Evolutionary conservation across 768 basidiomycete genomes (phyloP).

Genomic region (Daedalea quercina): DNA sequence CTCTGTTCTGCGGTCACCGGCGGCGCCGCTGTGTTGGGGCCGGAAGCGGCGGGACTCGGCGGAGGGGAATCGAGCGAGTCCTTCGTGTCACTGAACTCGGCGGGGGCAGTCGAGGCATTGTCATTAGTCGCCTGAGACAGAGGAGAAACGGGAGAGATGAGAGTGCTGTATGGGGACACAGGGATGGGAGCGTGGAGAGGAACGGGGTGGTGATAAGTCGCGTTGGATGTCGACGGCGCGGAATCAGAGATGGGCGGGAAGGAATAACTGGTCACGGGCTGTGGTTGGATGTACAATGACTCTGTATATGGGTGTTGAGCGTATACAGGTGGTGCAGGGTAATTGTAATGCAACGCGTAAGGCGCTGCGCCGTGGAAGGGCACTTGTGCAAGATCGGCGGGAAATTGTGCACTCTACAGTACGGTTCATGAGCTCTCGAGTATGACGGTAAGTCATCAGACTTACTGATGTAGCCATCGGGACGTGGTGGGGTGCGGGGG

Average conservation of each 20-base stretch:
- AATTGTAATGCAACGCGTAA: slow-evolving; percentile 1
- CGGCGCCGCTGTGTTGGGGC: background rate
- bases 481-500: no score
- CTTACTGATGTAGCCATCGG: no score
- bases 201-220: background rate
- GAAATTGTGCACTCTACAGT: background rate
- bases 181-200: slow-evolving; percentile 19
- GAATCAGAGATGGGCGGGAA: background rate
- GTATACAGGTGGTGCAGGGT: slow-evolving; percentile 1
- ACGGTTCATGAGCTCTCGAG: no score
- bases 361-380: background rate
- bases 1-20: background rate
- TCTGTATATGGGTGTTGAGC: slow-evolving; percentile 4
- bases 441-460: no score
- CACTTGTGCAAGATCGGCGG: background rate
- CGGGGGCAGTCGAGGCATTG: background rate
- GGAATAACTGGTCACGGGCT: background rate
- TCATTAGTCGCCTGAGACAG: background rate
- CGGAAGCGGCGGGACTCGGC: background rate
- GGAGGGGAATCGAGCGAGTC: background rate
- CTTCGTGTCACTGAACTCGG: background rate
- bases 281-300: background rate
- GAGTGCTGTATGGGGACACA: slow-evolving; percentile 16
- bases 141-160: slow-evolving; percentile 4
- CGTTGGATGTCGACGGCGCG: background rate